Percentiles rank a stretch among this genome's conserved stretches.
Conservation (phyloP, 2,329 filamentous ascomycete species). For the Leptographium wingfieldii region DNA sequence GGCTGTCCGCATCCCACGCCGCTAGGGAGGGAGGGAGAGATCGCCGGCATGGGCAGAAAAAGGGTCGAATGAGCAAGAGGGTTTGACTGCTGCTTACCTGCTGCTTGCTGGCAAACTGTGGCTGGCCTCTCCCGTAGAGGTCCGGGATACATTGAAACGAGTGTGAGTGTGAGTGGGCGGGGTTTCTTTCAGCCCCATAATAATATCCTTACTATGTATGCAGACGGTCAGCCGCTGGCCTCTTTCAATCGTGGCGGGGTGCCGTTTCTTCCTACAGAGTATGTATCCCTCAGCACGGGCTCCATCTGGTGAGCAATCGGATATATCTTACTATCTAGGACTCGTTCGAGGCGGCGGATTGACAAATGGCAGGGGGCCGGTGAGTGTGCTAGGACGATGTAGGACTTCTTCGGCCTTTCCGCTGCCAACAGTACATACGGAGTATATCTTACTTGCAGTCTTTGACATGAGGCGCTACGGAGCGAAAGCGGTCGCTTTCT, state of each 20-base stretch:
- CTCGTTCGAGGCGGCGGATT: background rate
- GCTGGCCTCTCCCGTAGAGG: background rate
- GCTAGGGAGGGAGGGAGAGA: background rate
- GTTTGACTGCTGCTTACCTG: too few species aligned
- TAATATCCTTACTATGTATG: background rate
- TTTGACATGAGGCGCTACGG: background rate
- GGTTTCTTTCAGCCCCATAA: background rate
- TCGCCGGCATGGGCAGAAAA: background rate
- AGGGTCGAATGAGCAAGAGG: too few species aligned
- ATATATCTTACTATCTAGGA: background rate
- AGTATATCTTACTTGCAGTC: background rate
- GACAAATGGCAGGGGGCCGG: too few species aligned
- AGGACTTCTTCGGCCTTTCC: background rate
- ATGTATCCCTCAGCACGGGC: background rate
- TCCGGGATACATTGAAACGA: too few species aligned
- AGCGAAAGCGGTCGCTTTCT: background rate
- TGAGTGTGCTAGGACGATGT: too few species aligned
- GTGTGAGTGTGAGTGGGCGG: background rate
- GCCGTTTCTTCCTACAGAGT: background rate
- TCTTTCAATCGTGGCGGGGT: background rate
- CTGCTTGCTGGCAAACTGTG: background rate
- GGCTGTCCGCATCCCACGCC: background rate
- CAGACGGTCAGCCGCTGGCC: background rate
- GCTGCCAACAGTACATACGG: background rate
- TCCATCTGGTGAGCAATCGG: background rate